These are phyloP conservation scores for Elongisporangium senticosum DNA, from an alignment of 352 stramenopile species.

Conservation along the genomic window DNA sequence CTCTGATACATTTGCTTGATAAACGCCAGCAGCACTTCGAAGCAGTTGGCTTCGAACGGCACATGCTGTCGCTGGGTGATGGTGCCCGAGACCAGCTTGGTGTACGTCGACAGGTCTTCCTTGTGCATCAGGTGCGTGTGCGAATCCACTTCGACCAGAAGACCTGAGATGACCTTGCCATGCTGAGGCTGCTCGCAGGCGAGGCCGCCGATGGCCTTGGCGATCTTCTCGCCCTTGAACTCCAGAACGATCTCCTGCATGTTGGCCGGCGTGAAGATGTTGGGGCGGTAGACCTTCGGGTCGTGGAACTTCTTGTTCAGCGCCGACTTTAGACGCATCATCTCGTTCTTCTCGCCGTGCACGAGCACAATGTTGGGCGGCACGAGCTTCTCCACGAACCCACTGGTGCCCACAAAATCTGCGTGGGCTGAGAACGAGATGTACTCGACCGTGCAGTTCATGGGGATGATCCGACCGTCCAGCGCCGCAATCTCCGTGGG, in stretches of 20 bases:
- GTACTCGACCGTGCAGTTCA: slow-evolving; percentile 95
- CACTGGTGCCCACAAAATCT: slow-evolving; percentile 95
- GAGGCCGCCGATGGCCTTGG: slow-evolving; percentile 76
- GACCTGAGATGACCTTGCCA: slow-evolving; percentile 69
- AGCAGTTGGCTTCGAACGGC: slow-evolving; percentile 73
- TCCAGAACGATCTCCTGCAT: slow-evolving; percentile 86
- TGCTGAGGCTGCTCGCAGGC: slow-evolving; percentile 73
- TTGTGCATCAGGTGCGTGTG: slow-evolving; percentile 84
- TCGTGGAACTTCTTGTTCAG: slow-evolving; percentile 89
- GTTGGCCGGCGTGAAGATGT: slow-evolving; percentile 79
- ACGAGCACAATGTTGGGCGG: slow-evolving; percentile 94
- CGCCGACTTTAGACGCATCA: slow-evolving; percentile 94
- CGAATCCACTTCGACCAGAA: slow-evolving; percentile 83
- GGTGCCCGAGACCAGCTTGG: slow-evolving; percentile 69
- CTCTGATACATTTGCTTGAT: slow-evolving; percentile 84
- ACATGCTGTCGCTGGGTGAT: slow-evolving; percentile 86
- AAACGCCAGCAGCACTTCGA: slow-evolving; percentile 74
- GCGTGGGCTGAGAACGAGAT: slow-evolving; percentile 98
- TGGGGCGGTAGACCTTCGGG: slow-evolving; percentile 76
- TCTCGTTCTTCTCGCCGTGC: slow-evolving; percentile 97
- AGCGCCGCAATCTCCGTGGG: slow-evolving; percentile 94
- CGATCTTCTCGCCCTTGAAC: slow-evolving; percentile 87
- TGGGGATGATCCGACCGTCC: slow-evolving; percentile 90
- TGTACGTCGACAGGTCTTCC: slow-evolving; percentile 82
- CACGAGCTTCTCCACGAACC: slow-evolving; percentile 93